Evolutionary conservation across 495 filamentous ascomycete genomes (phyloP).

Genomic region (Penicillium nucicola): DNA sequence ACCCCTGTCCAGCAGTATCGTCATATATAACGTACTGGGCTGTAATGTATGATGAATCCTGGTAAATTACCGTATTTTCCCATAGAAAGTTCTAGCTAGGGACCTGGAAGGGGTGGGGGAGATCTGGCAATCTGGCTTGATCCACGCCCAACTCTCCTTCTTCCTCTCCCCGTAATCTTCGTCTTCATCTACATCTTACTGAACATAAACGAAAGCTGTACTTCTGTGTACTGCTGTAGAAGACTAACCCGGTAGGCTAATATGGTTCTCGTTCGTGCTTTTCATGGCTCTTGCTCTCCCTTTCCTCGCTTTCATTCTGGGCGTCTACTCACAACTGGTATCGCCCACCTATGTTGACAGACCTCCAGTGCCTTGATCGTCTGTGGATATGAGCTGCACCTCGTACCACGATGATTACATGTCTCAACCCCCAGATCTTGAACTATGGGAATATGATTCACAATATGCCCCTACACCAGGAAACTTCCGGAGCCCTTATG

Average conservation of each 20-base stretch:
- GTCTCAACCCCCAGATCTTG: slow-evolving; percentile 1
- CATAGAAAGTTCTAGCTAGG: background rate
- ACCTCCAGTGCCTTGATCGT: background rate
- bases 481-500: background rate
- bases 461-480: background rate
- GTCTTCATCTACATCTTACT: background rate
- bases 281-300: background rate
- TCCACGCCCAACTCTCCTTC: background rate
- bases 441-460: background rate
- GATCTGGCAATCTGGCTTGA: background rate
- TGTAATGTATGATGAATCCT: background rate
- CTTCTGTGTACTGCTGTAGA: background rate
- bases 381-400: background rate
- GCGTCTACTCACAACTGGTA: background rate
- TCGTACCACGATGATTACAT: background rate
- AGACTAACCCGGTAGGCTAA: background rate
- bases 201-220: background rate
- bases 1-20: background rate
- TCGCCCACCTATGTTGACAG: background rate
- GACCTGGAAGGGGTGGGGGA: background rate
- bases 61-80: background rate
- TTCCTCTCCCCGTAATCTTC: background rate
- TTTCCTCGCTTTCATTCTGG: background rate
- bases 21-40: background rate
- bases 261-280: too few species aligned